phyloP scores from a whole-genome alignment of 2,329 filamentous ascomycete species.

The Penicillium sp. region DNA sequence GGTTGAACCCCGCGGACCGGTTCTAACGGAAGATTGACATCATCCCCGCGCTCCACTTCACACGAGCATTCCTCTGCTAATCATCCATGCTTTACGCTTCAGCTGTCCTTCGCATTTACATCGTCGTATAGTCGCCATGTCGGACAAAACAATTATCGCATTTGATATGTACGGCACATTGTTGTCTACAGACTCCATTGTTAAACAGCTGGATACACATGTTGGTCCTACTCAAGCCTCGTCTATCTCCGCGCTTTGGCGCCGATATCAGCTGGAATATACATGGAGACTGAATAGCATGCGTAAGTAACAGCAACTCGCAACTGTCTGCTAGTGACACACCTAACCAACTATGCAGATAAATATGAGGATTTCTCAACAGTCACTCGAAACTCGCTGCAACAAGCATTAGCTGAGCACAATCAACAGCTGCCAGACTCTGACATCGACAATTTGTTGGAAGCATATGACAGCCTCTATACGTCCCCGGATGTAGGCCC shows the following conservation, averaged over 20 bases:
- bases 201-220: conserved; percentile 56
- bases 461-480: conserved; percentile 63
- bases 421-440: conserved; percentile 45
- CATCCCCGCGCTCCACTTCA: conserved; percentile 6
- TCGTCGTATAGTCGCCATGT: conserved; percentile 6
- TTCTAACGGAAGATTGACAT: conserved; percentile 17
- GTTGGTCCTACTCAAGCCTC: conserved; percentile 60
- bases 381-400: conserved; percentile 63
- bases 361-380: conserved; percentile 61
- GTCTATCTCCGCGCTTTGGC: conserved; percentile 61
- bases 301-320: conserved; percentile 51
- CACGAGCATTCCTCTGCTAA: not conserved
- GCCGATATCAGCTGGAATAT: conserved; percentile 72
- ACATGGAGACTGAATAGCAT: conserved; percentile 75
- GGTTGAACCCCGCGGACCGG: not conserved
- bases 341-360: conserved; percentile 42
- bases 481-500: conserved; percentile 64
- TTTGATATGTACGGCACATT: conserved; percentile 77
- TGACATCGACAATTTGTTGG: conserved; percentile 56
- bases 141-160: conserved; percentile 54
- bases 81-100: not conserved
- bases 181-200: conserved; percentile 69
- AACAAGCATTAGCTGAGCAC: conserved; percentile 63
- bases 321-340: not conserved
- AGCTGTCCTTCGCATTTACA: not conserved